Base-by-base conservation (phyloP, 192 early-diverging fungal species). In the Linnemannia zychae region DNA sequence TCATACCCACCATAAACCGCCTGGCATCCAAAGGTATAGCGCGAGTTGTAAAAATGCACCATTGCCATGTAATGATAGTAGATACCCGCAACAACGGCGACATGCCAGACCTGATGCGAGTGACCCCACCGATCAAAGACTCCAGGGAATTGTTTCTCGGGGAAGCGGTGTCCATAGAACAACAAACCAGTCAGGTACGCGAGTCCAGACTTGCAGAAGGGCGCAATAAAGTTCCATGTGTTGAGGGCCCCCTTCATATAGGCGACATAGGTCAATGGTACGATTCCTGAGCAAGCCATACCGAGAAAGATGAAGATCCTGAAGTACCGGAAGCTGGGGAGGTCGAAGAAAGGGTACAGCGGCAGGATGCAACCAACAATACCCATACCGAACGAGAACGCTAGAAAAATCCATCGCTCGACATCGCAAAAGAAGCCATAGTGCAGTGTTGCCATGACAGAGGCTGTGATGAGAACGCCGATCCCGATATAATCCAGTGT, bases 401-500 rank as follows among this genome's bases (percentile, higher is more conserved):
- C 82, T 22, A 89, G 88, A 74, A 92, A 88, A n/a, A 89, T 77
- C 87, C 90, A 89, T 40, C 90, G 87, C 37, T 89, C 73, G 4
- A 80, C 74, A 60, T 91, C 89, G 75, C 92, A 92, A 69, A 91
- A 93, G 71, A 90, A 92, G 24, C 89, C 89, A 72, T 91, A 93
- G 75, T 92, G 91, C 34, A 90, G 88, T 0, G 89, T 91, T 3
- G 90, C 86, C 67, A 92, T 78, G 37, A 92, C 88, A 1, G 90
- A 91, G 40, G 92, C 93, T 4, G 90, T 92, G 72, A 93, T 93
- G 22, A 93, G 79, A 72, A 92, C 80, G 1, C 92, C 88, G 67
- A 93, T 93, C 37, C 93, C 93, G 72, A 92, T 93, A 78, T 93
- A 92, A 76, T 92, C 91, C 24, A 93, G 69, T 6, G 90, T 93